Percentiles rank a stretch among this genome's conserved stretches.
Evolutionary conservation across 2,329 filamentous ascomycete genomes (phyloP).

Genomic region (Penicillium sclerotiorum): DNA sequence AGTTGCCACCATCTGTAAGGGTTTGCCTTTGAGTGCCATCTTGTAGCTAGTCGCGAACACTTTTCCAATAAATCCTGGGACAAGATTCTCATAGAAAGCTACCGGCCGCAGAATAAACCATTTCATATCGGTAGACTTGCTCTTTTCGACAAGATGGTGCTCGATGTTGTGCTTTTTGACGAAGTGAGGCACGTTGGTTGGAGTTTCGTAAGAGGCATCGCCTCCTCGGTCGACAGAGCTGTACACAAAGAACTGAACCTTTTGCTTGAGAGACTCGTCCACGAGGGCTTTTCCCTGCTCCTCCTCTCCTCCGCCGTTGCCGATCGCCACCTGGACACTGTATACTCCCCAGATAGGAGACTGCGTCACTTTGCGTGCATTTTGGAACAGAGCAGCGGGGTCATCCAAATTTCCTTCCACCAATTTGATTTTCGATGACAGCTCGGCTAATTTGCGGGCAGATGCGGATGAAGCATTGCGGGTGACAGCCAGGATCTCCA

Average conservation of each 20-base stretch:
- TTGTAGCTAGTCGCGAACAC: constrained; percentile 49
- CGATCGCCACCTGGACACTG: constrained; percentile 55
- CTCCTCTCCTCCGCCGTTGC: constrained; percentile 41
- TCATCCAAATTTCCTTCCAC: constrained; percentile 63
- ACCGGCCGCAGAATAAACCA: constrained; percentile 65
- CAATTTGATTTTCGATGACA: constrained; percentile 55
- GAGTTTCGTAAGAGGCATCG: constrained; percentile 52
- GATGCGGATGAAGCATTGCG: constrained; percentile 56
- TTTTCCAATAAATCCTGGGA: constrained; percentile 50
- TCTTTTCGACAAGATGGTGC: constrained; percentile 56
- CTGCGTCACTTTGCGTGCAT: constrained; percentile 40
- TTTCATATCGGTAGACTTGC: constrained; percentile 50
- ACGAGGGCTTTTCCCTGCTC: constrained; percentile 61
- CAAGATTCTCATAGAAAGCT: constrained; percentile 63
- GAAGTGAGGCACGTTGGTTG: constrained; percentile 64
- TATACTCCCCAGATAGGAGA: constrained; percentile 61
- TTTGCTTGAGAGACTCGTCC: constrained; percentile 57
- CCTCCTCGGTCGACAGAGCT: constrained; percentile 66
- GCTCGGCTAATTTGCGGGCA: constrained; percentile 52
- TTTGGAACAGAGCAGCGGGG: constrained; percentile 52
- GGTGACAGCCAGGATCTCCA: constrained; percentile 62
- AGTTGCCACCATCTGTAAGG: constrained; percentile 33
- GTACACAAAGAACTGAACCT: constrained; percentile 65
- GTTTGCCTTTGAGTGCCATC: constrained; percentile 44
- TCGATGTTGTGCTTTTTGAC: constrained; percentile 64